These are phyloP conservation scores for Turritis glabra DNA, from an alignment of 345 rosid genomes.

Conservation along the genomic window DNA sequence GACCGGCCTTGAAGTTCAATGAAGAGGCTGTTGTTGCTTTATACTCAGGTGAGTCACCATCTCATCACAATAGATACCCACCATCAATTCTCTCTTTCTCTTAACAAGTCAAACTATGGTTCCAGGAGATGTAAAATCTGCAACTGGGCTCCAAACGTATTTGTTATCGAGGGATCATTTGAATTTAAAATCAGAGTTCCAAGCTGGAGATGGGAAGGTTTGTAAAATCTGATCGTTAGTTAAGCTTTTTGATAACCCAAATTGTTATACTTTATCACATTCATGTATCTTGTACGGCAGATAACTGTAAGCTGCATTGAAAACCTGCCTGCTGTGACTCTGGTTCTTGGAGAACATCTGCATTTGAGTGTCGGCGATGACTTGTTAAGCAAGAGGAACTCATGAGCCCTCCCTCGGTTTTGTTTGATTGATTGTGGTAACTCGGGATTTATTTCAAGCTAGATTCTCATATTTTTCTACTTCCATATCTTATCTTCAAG, in stretches of 20 bases:
- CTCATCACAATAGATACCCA: not conserved
- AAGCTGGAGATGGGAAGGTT: constrained; percentile 75
- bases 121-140: constrained; percentile 67
- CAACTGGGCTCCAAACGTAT: constrained; percentile 56
- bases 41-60: constrained; percentile 54
- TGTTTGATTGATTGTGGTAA: not conserved
- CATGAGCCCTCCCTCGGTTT: not conserved
- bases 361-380: constrained; percentile 62
- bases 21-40: constrained; percentile 57
- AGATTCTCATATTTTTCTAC: not conserved
- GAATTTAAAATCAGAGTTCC: constrained; percentile 73
- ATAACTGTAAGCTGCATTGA: constrained; percentile 59
- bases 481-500: not conserved
- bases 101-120: constrained; percentile 6
- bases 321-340: constrained; percentile 49
- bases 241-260: not conserved
- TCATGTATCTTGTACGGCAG: constrained; percentile 37
- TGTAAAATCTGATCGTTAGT: constrained; percentile 12
- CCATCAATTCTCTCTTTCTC: not conserved
- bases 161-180: constrained; percentile 73
- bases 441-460: not conserved
- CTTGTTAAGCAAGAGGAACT: constrained; percentile 23
- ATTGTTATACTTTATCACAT: not conserved
- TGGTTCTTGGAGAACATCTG: constrained; percentile 60
- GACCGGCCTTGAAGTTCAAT: constrained; percentile 60